phyloP scores from a whole-genome alignment of 805 yeast genomes.

The Cyberlindnera xylosilytica region DNA sequence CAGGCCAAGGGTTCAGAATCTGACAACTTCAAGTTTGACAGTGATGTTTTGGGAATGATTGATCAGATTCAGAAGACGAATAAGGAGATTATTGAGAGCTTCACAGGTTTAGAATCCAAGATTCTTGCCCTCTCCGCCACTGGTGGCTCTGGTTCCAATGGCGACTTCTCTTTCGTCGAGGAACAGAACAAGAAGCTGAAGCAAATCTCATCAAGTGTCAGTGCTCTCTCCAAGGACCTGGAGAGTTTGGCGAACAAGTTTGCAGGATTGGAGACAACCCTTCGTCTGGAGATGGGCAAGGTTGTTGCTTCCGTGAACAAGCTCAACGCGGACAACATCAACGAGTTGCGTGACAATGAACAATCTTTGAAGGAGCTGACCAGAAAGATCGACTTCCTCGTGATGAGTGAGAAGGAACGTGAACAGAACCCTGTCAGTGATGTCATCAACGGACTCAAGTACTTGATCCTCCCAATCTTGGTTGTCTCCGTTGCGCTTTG shows the following conservation, averaged over 20 bases:
- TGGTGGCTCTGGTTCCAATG: slow-evolving; percentile 7
- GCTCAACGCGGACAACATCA: slow-evolving; percentile 20
- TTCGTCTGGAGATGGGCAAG: slow-evolving; percentile 6
- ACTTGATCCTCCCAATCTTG: slow-evolving; percentile 26
- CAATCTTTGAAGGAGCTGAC: slow-evolving; percentile 20
- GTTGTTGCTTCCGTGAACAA: slow-evolving; percentile 15
- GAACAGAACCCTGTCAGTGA: slow-evolving; percentile 23
- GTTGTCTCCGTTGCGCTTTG: slow-evolving; percentile 34
- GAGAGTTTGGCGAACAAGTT: neutral
- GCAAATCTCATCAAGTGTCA: slow-evolving; percentile 1
- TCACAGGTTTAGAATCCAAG: slow-evolving; percentile 18
- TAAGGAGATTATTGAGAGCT: slow-evolving; percentile 14
- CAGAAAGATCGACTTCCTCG: slow-evolving; percentile 19
- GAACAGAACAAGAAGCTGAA: slow-evolving; percentile 19
- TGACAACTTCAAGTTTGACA: slow-evolving; percentile 10
- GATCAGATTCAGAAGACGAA: slow-evolving; percentile 21
- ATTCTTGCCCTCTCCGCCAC: slow-evolving; percentile 16
- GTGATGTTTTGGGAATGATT: slow-evolving; percentile 7
- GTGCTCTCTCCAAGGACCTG: neutral
- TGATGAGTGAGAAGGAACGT: slow-evolving; percentile 24
- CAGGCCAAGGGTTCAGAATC: neutral
- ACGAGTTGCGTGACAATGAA: slow-evolving; percentile 26
- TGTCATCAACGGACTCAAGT: slow-evolving; percentile 26
- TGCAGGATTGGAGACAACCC: neutral
- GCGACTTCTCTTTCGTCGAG: slow-evolving; percentile 22